phyloP scores from a whole-genome alignment of 2,329 filamentous ascomycete genomes.

The Chaetomiaceae sp. region DNA sequence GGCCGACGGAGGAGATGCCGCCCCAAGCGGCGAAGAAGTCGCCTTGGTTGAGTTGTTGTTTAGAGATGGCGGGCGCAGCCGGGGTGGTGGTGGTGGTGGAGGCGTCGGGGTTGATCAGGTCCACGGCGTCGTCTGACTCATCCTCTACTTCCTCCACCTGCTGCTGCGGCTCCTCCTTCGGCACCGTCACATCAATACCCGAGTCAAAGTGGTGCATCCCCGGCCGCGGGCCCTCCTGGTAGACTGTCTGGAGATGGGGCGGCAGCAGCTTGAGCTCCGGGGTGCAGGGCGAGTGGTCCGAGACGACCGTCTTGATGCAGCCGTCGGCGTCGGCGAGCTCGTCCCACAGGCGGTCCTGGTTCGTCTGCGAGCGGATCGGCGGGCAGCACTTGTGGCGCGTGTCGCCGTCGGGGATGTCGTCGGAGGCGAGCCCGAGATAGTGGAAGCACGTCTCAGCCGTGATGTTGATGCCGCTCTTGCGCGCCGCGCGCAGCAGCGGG shows the following conservation, averaged over 20 bases:
- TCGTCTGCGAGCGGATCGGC: slow-evolving; percentile 74
- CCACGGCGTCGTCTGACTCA: slow-evolving; percentile 8
- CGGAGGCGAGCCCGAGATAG: slow-evolving; percentile 80
- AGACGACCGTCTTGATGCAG: slow-evolving; percentile 87
- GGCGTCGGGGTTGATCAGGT: not conserved
- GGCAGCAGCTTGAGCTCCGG: slow-evolving; percentile 89
- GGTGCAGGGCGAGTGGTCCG: slow-evolving; percentile 94
- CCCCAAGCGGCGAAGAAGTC: slow-evolving; percentile 98
- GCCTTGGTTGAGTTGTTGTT: slow-evolving; percentile 52
- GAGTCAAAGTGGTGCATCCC: slow-evolving; percentile 49
- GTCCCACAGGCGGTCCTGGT: slow-evolving; percentile 82
- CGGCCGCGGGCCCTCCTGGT: slow-evolving; percentile 20
- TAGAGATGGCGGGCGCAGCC: not conserved
- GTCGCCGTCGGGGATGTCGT: slow-evolving; percentile 78
- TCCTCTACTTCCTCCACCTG: slow-evolving; percentile 15
- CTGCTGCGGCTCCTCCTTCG: slow-evolving; percentile 18
- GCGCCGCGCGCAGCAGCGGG: slow-evolving; percentile 70
- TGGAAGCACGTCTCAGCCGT: slow-evolving; percentile 96
- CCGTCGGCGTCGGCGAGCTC: slow-evolving; percentile 69
- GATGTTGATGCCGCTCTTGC: slow-evolving; percentile 71
- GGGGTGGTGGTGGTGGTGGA: not conserved
- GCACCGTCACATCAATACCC: slow-evolving; percentile 45
- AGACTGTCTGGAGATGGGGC: slow-evolving; percentile 48
- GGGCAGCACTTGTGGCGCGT: slow-evolving; percentile 94
- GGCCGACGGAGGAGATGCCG: slow-evolving; percentile 87